Conservation (phyloP, 2,329 filamentous ascomycete genomes). For the Xylariaceae sp. region DNA sequence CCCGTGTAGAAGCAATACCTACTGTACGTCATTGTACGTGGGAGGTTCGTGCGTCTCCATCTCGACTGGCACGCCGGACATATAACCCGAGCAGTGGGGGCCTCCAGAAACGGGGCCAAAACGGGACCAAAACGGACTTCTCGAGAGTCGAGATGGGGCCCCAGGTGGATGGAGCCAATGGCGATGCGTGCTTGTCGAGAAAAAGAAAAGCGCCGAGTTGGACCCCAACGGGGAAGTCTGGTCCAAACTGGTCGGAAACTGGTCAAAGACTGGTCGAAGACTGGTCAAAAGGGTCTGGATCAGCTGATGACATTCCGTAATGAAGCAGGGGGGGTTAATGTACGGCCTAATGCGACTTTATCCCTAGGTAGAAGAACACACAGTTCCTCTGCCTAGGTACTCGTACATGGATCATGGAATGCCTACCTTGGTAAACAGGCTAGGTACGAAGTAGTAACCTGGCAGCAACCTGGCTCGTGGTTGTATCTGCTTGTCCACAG, state of each 20-base stretch:
- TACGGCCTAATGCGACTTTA: not conserved
- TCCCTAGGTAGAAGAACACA: not conserved
- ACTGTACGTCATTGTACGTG: not conserved
- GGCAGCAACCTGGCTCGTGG: too few relatives aligned
- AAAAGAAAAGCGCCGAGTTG: not conserved
- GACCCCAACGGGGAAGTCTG: not conserved
- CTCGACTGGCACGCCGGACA: not conserved
- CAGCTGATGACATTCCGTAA: not conserved
- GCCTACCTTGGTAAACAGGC: too few relatives aligned
- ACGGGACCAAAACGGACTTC: too few relatives aligned
- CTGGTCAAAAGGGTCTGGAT: not conserved
- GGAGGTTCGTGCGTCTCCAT: not conserved
- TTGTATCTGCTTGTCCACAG: too few relatives aligned
- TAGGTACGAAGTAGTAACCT: not conserved
- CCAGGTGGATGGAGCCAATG: not conserved
- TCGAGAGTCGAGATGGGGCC: not conserved
- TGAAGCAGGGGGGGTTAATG: not conserved
- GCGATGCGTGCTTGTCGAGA: not conserved
- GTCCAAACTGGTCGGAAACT: not conserved
- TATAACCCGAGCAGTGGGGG: not conserved
- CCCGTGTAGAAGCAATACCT: not conserved
- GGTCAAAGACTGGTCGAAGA: not conserved
- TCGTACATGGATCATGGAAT: too few relatives aligned
- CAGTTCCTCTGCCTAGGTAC: too few relatives aligned
- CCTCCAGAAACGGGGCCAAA: not conserved